These are phyloP conservation scores for Xylariaceae sp. DNA, from an alignment of 2,329 filamentous ascomycete genomes.

Conservation along the genomic window DNA sequence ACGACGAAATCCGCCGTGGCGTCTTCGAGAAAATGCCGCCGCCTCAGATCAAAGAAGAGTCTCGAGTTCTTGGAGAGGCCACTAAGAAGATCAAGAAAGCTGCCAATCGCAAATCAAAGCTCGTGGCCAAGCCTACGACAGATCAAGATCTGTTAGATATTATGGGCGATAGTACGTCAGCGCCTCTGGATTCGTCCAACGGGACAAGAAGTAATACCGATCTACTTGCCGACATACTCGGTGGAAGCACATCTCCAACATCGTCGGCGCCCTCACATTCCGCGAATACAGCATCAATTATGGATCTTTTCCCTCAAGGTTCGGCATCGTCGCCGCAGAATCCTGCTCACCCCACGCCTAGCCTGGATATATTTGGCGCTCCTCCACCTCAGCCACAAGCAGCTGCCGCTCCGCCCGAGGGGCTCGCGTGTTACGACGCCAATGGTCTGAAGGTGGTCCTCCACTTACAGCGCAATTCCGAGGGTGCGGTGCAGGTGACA, in stretches of 20 bases:
- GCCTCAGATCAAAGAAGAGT: constrained; percentile 94
- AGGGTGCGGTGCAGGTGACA: constrained; percentile 73
- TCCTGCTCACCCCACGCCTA: constrained; percentile 44
- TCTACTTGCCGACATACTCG: constrained; percentile 82
- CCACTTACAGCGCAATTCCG: constrained; percentile 76
- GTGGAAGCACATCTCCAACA: constrained; percentile 54
- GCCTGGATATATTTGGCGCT: constrained; percentile 49
- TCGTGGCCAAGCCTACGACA: constrained; percentile 66
- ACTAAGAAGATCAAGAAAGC: constrained; percentile 63
- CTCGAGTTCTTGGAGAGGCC: constrained; percentile 80
- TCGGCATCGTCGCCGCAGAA: constrained; percentile 39
- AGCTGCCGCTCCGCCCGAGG: constrained; percentile 43
- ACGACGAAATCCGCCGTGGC: constrained; percentile 80
- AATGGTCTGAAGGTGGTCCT: constrained; percentile 80
- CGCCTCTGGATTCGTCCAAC: constrained; percentile 54
- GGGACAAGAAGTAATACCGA: constrained; percentile 70
- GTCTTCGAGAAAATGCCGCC: constrained; percentile 97
- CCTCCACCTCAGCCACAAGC: constrained; percentile 46
- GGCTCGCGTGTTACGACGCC: constrained; percentile 75
- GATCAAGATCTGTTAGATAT: constrained; percentile 92
- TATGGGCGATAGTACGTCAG: constrained; percentile 71
- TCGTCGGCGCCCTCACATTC: constrained; percentile 51
- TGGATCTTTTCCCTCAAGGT: constrained; percentile 73
- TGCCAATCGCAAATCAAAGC: constrained; percentile 69
- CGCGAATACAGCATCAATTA: constrained; percentile 67